Base-by-base conservation (phyloP, 495 filamentous ascomycete species). In the Lentithecium fluviatile region DNA sequence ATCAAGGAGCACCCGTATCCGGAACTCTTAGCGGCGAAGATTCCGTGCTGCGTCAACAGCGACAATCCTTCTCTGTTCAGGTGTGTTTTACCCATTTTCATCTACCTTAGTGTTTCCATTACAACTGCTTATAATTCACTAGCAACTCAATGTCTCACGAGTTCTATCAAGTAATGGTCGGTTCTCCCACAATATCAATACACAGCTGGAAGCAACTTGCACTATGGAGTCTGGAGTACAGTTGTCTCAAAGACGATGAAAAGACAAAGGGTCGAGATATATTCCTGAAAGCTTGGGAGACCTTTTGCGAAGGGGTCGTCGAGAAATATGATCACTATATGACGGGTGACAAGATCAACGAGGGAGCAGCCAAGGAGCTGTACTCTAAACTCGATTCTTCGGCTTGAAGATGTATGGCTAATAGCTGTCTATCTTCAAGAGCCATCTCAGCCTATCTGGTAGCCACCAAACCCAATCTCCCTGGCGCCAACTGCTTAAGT, bases 121-220 rank as follows among this genome's bases (percentile, higher is more conserved):
- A 32, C 29, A 43, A 34, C 45, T 61, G 36, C 37, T 53, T 12
- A 60, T 21, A 36, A 42, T 24, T 42, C 12, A 43, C 13, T 50
- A 74, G 73, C 58, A 70, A 70, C 45, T 71, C 70, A 0, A 63
- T 75, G 29, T 72, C 69, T 20, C 64, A 71, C 53, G 73, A 75
- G 49, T 75, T 74, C 66, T 75, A 75, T 51, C 73, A 75, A 56
- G 66, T 73, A 37, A 74, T 75, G 70, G 73, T 75, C 21, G 73
- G 73, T 21, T 68, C 70, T 19, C 66, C 70, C 7, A 58, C 69
- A 15, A 74, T 75, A 63, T 66, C 32, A 11, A 47, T 75, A 12
- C 68, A 75, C 43, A 70, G 73, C n/a, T 75, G 73, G 72, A 69
- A 70, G 53, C 73, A 75, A 51, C 62, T 75, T 21, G 72, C 67